Percentiles rank a stretch among this genome's conserved stretches.
Conservation (phyloP, 345 rosid species). For the Salix koriyanagi region DNA sequence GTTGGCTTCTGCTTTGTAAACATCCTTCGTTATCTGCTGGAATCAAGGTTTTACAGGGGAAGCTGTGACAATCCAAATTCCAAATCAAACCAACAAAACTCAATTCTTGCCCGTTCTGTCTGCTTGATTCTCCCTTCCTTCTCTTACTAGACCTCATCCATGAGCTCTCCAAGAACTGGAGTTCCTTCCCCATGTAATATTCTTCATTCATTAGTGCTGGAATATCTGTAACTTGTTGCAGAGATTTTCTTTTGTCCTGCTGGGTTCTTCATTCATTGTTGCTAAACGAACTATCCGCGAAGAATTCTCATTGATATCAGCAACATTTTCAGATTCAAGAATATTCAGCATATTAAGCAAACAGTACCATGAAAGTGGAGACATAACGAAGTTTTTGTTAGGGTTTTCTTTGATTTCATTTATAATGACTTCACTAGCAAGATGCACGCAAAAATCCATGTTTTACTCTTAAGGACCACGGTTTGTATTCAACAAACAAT, state of each 20-base stretch:
- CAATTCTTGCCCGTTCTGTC: no score
- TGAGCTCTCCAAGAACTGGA: no score
- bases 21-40: no score
- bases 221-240: no score
- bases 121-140: no score
- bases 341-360: slow-evolving; percentile 1
- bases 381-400: not conserved
- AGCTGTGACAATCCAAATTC: not conserved
- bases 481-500: no score
- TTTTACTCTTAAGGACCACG: not conserved
- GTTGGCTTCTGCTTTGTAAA: no score
- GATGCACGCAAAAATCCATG: not conserved
- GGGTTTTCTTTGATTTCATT: not conserved
- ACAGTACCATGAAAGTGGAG: not conserved
- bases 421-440: not conserved
- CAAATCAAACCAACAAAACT: not conserved
- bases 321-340: not conserved
- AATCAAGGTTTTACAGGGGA: no score
- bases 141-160: no score
- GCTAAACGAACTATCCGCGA: not conserved
- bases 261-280: not conserved
- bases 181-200: not conserved
- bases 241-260: not conserved
- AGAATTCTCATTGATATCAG: not conserved
- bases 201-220: not conserved